Evolutionary conservation across 305 asterid species (phyloP), one percentile per base, ranked within the genome.

Genomic region (Striga hermonthica): DNA sequence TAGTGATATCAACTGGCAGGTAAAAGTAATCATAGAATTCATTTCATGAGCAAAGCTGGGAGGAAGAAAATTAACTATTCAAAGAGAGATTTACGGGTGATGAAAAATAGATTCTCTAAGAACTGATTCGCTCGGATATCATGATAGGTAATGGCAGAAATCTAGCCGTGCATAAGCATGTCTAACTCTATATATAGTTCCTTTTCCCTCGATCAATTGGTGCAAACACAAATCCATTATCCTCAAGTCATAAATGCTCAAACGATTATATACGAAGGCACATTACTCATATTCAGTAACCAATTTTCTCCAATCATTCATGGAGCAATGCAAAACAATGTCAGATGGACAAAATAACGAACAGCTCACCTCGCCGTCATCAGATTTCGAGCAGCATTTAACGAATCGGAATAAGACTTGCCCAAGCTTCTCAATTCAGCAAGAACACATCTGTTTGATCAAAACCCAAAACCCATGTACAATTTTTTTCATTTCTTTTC

Each of bases 361-460:
- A 62, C 7, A 22, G 38, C 80, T 64, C 11, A 93, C 97, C 96
- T 85, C 5, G 96, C 96, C 60, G 70, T 78, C 37, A 79, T 59
- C 67, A 93, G 89, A 69, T 73, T 76, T 37, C 72, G 63, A 70
- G 95, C 95, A 75, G 92, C 97, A 75, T 76, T 66, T 31, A 79
- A 70, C 6, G 95, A 71, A 31, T 90, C 95, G 9, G 76, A 45
- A 70, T 80, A 81, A 38, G 79, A 62, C 12, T 65, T 72, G 50
- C 96, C 97, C 13, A 93, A 96, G 71, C 88, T 83, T 79, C 61
- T 82, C 86, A 88, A 70, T 77, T 90, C 99, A 6, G 84, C 95
- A 71, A 88, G 78, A 68, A 77, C 87, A 68, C 97, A 93, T 62
- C 99, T 93, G 84, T 75, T 22, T 22, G 67, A 69, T 79, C 77